Evolutionary conservation across 176 grass and related monocot species (phyloP).

Genomic region (Juncus effusus): DNA sequence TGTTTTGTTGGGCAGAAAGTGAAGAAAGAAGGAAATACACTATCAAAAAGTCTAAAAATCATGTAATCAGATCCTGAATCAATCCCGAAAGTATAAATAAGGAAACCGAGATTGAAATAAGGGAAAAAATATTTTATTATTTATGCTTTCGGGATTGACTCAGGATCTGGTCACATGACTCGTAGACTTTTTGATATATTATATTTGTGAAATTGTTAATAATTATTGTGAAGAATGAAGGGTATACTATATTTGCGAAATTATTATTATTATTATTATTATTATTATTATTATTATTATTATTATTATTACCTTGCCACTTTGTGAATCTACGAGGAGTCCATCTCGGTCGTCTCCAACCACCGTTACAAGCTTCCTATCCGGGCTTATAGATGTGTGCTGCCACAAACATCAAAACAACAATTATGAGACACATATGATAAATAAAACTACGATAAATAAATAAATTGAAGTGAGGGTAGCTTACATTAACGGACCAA

Average conservation of each 20-base stretch:
- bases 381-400: slow-evolving; percentile 79
- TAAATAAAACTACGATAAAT: background rate
- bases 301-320: slow-evolving; percentile 57
- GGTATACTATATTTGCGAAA: too few species aligned
- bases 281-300: background rate
- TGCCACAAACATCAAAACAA: slow-evolving; percentile 20
- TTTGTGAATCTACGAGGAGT: slow-evolving; percentile 68
- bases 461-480: background rate
- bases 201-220: background rate
- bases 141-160: too few species aligned
- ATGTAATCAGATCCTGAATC: too few species aligned
- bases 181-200: too few species aligned
- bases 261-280: too few species aligned
- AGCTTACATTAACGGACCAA: slow-evolving; percentile 94
- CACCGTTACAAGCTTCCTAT: slow-evolving; percentile 54
- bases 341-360: slow-evolving; percentile 61
- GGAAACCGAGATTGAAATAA: too few species aligned
- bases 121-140: too few species aligned
- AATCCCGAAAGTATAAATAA: too few species aligned
- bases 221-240: background rate
- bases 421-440: background rate
- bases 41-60: too few species aligned
- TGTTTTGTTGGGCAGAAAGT: too few species aligned
- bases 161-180: too few species aligned
- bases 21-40: too few species aligned